phyloP scores from a whole-genome alignment of 805 yeast species.

The Saccharomycopsis guyanensis region DNA sequence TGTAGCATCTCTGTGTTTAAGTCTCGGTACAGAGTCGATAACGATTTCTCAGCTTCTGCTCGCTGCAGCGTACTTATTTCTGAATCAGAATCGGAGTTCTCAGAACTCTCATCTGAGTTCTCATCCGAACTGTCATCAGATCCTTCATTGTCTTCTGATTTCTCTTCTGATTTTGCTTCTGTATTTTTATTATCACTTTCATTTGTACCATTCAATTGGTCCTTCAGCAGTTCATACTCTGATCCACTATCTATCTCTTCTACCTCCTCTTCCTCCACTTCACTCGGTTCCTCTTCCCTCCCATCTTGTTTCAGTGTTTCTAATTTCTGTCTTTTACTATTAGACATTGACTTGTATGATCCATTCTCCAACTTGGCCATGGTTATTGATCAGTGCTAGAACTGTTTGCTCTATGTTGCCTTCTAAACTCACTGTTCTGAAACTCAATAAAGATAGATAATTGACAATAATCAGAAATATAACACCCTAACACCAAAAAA shows the following conservation, averaged over 20 bases:
- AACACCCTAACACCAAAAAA: too few species aligned
- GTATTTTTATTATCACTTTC: not conserved
- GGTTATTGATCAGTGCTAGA: too few species aligned
- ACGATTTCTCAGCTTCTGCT: constrained; percentile 23
- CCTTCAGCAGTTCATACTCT: too few species aligned
- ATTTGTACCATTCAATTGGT: too few species aligned
- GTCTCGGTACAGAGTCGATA: constrained; percentile 8
- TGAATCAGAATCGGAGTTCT: not conserved
- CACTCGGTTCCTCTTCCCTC: constrained; percentile 22
- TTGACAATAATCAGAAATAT: too few species aligned
- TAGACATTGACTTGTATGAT: too few species aligned
- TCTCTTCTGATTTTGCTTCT: constrained; percentile 6
- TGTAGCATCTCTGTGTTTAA: constrained; percentile 17
- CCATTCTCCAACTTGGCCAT: too few species aligned
- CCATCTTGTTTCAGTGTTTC: constrained; percentile 21
- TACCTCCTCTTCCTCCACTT: constrained; percentile 25
- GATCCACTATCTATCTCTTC: constrained; percentile 22
- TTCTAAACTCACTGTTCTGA: too few species aligned
- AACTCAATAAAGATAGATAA: too few species aligned
- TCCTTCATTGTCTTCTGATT: constrained; percentile 20
- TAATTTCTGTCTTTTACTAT: too few species aligned
- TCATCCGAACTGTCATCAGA: constrained; percentile 7
- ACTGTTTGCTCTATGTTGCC: too few species aligned
- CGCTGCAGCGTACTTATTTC: too few species aligned
- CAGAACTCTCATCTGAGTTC: not conserved